Evolutionary conservation across 2,329 filamentous ascomycete genomes (phyloP).

Genomic region (Scleromitrula shiraiana): DNA sequence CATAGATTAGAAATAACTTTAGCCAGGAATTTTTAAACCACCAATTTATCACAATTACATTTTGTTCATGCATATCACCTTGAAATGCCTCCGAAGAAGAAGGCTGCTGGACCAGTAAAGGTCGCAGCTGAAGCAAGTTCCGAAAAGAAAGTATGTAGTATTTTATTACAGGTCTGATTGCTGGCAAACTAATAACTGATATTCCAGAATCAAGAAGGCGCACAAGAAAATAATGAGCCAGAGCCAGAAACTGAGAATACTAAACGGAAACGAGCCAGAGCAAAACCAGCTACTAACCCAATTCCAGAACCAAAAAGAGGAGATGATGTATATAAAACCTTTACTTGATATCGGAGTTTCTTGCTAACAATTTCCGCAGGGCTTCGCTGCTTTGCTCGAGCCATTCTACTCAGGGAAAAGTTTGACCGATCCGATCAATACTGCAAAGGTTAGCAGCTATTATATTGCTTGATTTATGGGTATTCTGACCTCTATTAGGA

Average conservation of each 20-base stretch:
- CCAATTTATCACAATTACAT: not conserved
- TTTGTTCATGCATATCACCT: not conserved
- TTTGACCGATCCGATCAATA: slow-evolving; percentile 61
- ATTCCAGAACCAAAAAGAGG: slow-evolving; percentile 13
- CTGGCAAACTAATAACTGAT: not conserved
- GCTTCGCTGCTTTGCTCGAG: slow-evolving; percentile 56
- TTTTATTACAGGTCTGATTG: not conserved
- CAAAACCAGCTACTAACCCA: slow-evolving; percentile 13
- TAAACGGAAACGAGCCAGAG: slow-evolving; percentile 18
- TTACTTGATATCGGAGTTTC: not conserved
- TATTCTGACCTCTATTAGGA: slow-evolving; percentile 52
- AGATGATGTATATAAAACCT: slow-evolving; percentile 21
- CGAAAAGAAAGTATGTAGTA: not conserved
- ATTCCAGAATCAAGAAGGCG: slow-evolving; percentile 1
- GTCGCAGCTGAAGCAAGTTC: not conserved
- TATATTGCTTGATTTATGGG: not conserved
- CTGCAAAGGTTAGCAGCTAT: slow-evolving; percentile 36
- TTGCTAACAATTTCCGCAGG: slow-evolving; percentile 22
- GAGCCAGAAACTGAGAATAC: slow-evolving; percentile 17
- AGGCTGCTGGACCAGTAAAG: slow-evolving; percentile 4
- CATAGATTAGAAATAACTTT: slow-evolving; percentile 4
- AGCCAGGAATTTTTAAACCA: slow-evolving; percentile 2
- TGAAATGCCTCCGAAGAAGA: slow-evolving; percentile 12
- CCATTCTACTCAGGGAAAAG: slow-evolving; percentile 64
- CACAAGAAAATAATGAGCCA: not conserved